A percentile compares a stretch with the other conserved stretches of the same genome.
Conservation (phyloP, 495 filamentous ascomycete genomes). For the Schizothecium vesticola region DNA sequence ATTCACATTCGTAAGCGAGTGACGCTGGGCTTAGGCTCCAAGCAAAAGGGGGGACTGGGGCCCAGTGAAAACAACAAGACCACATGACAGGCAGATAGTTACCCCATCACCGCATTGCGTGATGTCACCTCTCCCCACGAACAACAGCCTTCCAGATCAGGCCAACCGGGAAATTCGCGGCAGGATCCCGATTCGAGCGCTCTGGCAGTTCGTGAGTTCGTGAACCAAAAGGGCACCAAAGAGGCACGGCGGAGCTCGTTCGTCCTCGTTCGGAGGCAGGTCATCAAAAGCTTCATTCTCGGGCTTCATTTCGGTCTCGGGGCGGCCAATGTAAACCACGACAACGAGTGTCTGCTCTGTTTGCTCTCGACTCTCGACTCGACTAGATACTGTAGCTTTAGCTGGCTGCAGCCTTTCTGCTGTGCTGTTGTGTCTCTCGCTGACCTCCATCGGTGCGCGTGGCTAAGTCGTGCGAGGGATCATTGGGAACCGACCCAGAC, state of each 20-base stretch:
- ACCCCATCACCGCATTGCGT: neutral
- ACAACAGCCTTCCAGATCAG: neutral
- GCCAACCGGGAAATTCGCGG: neutral
- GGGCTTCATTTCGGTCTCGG: neutral
- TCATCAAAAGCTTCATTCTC: neutral
- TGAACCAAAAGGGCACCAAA: neutral
- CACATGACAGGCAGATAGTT: neutral
- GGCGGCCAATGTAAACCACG: neutral
- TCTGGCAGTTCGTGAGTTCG: neutral
- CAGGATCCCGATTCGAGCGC: neutral
- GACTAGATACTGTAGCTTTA: neutral
- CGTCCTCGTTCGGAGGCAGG: neutral
- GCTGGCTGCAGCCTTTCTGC: neutral
- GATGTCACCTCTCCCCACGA: neutral
- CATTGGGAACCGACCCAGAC: constrained; percentile 3
- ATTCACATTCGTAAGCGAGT: neutral
- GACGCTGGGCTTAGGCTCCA: neutral
- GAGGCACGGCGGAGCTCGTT: neutral
- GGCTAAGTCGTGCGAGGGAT: constrained; percentile 2
- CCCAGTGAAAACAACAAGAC: neutral
- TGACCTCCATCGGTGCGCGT: neutral
- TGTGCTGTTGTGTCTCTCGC: constrained; percentile 5
- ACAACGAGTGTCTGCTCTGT: neutral
- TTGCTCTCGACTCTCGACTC: neutral
- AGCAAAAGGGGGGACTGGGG: neutral